Base-by-base conservation (phyloP, 345 rosid genomes). In the Atalantia buxifolia region DNA sequence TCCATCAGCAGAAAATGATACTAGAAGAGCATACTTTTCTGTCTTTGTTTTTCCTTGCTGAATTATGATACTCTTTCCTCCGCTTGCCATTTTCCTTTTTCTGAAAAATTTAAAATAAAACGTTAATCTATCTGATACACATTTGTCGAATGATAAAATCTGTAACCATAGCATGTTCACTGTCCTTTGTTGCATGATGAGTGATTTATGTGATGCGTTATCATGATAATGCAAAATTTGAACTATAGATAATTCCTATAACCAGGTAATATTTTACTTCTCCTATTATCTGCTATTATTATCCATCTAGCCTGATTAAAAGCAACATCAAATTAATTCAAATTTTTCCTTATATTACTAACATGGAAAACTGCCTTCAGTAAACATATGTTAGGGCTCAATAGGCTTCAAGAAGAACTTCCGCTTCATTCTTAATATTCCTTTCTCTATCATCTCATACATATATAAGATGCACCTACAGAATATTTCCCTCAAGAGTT, bases 21-120 rank as follows among this genome's bases (percentile, higher is more conserved):
- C 35, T 22, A 35, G 66, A 69, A 75, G n/a, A 79, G 61, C 78
- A 76, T 89, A 92, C 98, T 87, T 90, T 90, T 81, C 91, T 90
- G 77, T 93, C 98, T 86, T 89, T 93, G 71, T 82, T 93, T 81
- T 90, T 92, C 88, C 94, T 83, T 59, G 90, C 85, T 22, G 94
- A 86, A 81, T 71, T 84, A 65, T 89, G 93, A 56, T 93, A 94
- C 40, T 93, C 98, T 81, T 92, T 92, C 85, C 94, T 87, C 78
- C 94, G 84, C 85, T 93, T 93, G 42, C 94, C 92, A 63, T 84
- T 89, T 82, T 90, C 97, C 84, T 92, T 93, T 85, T 85, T 93
- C 98, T 93, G 90, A 35, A 82, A 64, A 66, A 80, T 25, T 25
- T 16, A 48, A 71, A 38, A 56, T n/a, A n/a, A n/a, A n/a, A n/a